Evolutionary conservation across 176 grass and related monocot genomes (phyloP).

Genomic region (Phyllostachys edulis): DNA sequence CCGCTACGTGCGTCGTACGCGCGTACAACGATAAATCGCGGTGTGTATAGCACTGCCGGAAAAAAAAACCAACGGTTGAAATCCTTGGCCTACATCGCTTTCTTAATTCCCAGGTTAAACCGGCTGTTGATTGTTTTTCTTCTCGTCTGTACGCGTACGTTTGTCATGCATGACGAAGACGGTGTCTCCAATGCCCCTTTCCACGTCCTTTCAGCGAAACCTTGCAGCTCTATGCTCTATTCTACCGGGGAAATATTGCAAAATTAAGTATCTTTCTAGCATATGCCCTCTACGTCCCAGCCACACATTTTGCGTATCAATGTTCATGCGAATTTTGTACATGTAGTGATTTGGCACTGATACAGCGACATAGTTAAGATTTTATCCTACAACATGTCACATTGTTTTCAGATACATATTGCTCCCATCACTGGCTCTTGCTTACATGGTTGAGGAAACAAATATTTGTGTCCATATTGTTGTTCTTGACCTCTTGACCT

Average conservation of each 20-base stretch:
- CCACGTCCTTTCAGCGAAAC: not conserved
- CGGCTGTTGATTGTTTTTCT: not conserved
- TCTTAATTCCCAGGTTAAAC: slow-evolving; percentile 23
- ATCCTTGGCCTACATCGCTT: not conserved
- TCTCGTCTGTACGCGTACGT: not conserved
- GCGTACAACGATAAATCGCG: no score
- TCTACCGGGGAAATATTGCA: not conserved
- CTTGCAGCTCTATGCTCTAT: not conserved
- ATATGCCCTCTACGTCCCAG: slow-evolving; percentile 17
- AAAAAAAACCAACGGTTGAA: no score
- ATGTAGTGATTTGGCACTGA: not conserved
- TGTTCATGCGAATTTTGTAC: not conserved
- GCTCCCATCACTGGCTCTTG: not conserved
- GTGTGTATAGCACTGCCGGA: no score
- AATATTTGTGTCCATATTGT: not conserved
- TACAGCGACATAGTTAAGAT: not conserved
- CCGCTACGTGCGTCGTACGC: no score
- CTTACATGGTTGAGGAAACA: not conserved
- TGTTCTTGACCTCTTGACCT: not conserved
- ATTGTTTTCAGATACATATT: not conserved
- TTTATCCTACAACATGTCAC: not conserved
- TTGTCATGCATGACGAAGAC: slow-evolving; percentile 38
- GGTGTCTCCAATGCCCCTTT: slow-evolving; percentile 30
- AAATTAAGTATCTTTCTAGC: not conserved
- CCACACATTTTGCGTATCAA: not conserved